These are phyloP conservation scores for Abelmoschus esculentus DNA, from an alignment of 345 rosid species.

Conservation along the genomic window DNA sequence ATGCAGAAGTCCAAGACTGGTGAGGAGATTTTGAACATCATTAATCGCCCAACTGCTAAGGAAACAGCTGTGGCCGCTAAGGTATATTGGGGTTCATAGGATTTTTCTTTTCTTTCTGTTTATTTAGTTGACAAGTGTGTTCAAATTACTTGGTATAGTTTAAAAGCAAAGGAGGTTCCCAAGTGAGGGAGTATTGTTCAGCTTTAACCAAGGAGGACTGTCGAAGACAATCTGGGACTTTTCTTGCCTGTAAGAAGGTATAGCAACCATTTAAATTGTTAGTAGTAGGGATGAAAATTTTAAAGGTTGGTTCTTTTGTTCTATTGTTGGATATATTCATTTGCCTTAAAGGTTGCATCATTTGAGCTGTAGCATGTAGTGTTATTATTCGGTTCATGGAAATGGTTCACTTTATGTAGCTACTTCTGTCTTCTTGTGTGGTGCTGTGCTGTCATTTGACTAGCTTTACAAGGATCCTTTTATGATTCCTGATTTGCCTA, in stretches of 20 bases:
- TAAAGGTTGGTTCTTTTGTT: neutral
- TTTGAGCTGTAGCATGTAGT: neutral
- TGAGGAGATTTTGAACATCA: constrained; percentile 82
- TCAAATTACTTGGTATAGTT: constrained; percentile 42
- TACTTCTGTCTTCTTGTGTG: neutral
- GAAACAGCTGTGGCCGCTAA: constrained; percentile 94
- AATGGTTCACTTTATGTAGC: neutral
- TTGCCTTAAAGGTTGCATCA: neutral
- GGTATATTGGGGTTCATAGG: constrained; percentile 30
- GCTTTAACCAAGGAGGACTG: constrained; percentile 95
- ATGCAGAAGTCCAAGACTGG: constrained; percentile 84
- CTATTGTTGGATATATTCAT: neutral
- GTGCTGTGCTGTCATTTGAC: neutral
- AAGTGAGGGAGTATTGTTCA: constrained; percentile 87
- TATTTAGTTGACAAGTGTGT: constrained; percentile 11
- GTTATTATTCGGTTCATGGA: neutral
- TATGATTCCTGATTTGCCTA: neutral
- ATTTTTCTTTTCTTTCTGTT: neutral
- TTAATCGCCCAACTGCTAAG: constrained; percentile 85
- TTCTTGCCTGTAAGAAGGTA: constrained; percentile 89
- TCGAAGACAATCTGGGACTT: constrained; percentile 72
- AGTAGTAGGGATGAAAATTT: no score
- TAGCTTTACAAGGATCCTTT: neutral
- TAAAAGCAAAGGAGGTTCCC: constrained; percentile 97
- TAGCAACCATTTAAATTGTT: constrained; percentile 5